Evolutionary conservation across 2,329 filamentous ascomycete species (phyloP).

Genomic region (Epichloe glyceriae): DNA sequence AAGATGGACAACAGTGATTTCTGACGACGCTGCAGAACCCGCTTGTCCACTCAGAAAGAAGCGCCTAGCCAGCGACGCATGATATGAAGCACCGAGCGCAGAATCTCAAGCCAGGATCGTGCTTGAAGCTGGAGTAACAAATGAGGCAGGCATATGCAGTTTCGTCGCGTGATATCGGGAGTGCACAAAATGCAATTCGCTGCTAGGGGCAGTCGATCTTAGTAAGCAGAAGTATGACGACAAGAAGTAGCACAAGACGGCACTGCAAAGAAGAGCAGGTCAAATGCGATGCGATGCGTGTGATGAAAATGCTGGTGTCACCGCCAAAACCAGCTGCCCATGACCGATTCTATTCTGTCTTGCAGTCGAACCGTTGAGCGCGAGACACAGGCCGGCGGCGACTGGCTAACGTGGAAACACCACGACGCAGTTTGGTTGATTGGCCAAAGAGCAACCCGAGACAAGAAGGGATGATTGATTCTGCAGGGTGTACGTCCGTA

Average conservation of each 20-base stretch:
- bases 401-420: neutral
- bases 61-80: neutral
- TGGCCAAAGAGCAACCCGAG: neutral
- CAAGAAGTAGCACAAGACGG: too few relatives aligned
- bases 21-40: neutral
- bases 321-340: neutral
- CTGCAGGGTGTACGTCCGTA: too few relatives aligned
- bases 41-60: neutral
- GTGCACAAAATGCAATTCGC: neutral
- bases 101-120: neutral
- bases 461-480: neutral
- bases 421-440: neutral
- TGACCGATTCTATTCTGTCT: neutral
- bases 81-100: neutral
- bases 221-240: too few relatives aligned
- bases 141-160: neutral
- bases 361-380: neutral
- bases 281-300: neutral
- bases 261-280: neutral
- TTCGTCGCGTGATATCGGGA: neutral
- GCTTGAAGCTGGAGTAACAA: neutral
- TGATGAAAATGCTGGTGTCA: neutral
- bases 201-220: too few relatives aligned
- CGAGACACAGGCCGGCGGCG: neutral
- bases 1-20: neutral